These are phyloP conservation scores for Trichoderma sp. DNA, from an alignment of 2,329 filamentous ascomycete genomes.

Conservation along the genomic window DNA sequence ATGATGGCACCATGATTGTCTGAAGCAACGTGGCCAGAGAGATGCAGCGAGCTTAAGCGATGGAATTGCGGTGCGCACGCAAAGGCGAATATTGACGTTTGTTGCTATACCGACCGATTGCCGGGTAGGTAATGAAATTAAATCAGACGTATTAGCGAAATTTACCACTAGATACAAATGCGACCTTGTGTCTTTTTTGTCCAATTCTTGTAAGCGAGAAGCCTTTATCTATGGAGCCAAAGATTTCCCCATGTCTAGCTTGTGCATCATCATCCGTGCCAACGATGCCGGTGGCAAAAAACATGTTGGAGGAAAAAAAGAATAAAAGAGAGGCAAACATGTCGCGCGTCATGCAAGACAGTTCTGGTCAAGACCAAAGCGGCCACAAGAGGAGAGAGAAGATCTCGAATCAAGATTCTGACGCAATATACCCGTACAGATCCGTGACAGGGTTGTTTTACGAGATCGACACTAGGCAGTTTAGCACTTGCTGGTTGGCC, in stretches of 20 bases:
- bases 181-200: background rate
- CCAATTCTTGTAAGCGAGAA: background rate
- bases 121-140: slow-evolving; percentile 1
- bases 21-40: background rate
- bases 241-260: background rate
- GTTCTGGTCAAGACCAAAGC: background rate
- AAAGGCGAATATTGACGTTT: background rate
- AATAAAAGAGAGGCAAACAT: background rate
- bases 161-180: slow-evolving; percentile 9
- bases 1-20: background rate
- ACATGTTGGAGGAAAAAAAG: background rate
- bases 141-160: background rate
- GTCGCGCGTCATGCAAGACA: background rate
- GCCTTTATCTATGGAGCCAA: background rate
- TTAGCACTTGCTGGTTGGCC: background rate
- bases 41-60: background rate
- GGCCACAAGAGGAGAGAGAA: background rate
- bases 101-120: background rate
- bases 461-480: slow-evolving; percentile 18
- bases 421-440: slow-evolving; percentile 18
- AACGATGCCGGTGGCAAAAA: background rate
- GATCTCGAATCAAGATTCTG: slow-evolving; percentile 16
- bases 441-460: slow-evolving; percentile 16
- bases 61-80: background rate
- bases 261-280: background rate